Percentiles rank a stretch among this genome's conserved stretches.
Conservation (phyloP, 345 rosid species). For the Pistacia vera region DNA sequence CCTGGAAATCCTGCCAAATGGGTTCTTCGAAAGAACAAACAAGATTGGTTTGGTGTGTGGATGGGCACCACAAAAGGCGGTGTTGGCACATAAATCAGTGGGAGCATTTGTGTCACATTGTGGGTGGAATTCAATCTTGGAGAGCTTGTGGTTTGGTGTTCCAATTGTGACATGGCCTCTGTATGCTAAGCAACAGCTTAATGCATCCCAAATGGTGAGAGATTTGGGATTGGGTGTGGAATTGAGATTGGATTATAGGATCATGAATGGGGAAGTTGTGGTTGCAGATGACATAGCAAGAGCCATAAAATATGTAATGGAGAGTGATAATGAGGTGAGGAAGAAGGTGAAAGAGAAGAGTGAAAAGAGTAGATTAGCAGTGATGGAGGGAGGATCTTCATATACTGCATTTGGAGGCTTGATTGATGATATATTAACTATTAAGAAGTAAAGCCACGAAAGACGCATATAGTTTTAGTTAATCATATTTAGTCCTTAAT, state of each 20-base stretch:
- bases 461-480: too few relatives aligned
- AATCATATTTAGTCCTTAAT: too few relatives aligned
- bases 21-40: slow-evolving; percentile 29
- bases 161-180: slow-evolving; percentile 39
- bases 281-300: slow-evolving; percentile 31
- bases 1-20: slow-evolving; percentile 25
- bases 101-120: slow-evolving; percentile 49
- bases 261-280: neutral
- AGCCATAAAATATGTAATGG: slow-evolving; percentile 31
- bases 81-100: slow-evolving; percentile 23
- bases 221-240: slow-evolving; percentile 30
- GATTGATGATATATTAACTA: slow-evolving; percentile 16
- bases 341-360: slow-evolving; percentile 23
- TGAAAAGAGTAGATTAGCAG: slow-evolving; percentile 11
- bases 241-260: neutral
- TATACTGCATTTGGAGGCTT: slow-evolving; percentile 11
- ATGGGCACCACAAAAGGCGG: slow-evolving; percentile 38
- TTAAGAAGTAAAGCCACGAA: too few relatives aligned
- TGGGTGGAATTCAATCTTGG: slow-evolving; percentile 50
- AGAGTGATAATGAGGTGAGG: slow-evolving; percentile 5
- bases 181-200: slow-evolving; percentile 38
- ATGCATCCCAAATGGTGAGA: slow-evolving; percentile 28
- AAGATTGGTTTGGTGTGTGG: slow-evolving; percentile 10
- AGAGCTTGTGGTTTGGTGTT: slow-evolving; percentile 38
- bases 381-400: slow-evolving; percentile 37